These are phyloP conservation scores for Hymenoscyphus linearis DNA, from an alignment of 2,329 filamentous ascomycete species.

Conservation along the genomic window DNA sequence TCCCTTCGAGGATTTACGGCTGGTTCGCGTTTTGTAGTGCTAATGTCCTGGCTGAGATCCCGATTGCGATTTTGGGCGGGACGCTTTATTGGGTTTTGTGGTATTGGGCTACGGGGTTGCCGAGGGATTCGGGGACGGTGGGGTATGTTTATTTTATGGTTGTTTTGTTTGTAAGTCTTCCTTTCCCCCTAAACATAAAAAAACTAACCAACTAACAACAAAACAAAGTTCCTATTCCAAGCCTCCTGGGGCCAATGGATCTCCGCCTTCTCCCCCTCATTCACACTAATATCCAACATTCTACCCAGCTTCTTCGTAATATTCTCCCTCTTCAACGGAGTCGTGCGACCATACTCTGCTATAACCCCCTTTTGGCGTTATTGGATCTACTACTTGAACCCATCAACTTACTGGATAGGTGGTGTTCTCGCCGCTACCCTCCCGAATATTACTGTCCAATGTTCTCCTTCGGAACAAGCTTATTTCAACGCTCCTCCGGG, in stretches of 20 bases:
- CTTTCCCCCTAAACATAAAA: neutral
- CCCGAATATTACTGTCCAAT: constrained; percentile 46
- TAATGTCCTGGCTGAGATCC: constrained; percentile 68
- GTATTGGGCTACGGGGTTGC: constrained; percentile 72
- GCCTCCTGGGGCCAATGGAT: constrained; percentile 80
- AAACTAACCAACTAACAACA: constrained; percentile 7
- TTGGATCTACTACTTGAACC: constrained; percentile 51
- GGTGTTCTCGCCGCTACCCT: constrained; percentile 63
- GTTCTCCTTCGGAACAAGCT: constrained; percentile 49
- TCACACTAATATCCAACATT: constrained; percentile 69
- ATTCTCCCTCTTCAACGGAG: constrained; percentile 70
- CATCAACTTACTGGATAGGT: constrained; percentile 60
- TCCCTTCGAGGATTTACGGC: constrained; percentile 69
- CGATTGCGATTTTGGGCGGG: constrained; percentile 57
- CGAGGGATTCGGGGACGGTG: constrained; percentile 55
- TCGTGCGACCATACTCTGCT: constrained; percentile 64
- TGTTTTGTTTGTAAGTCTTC: constrained; percentile 54
- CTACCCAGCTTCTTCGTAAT: constrained; percentile 38
- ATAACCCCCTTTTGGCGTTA: constrained; percentile 31
- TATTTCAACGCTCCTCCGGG: constrained; percentile 60
- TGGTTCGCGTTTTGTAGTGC: constrained; percentile 74
- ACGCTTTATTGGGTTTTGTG: constrained; percentile 69
- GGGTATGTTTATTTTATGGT: constrained; percentile 78
- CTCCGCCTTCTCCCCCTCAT: constrained; percentile 72
- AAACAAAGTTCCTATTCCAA: constrained; percentile 57